Evolutionary conservation across 495 filamentous ascomycete species (phyloP).

Genomic region (Polyplosphaeria fusca): DNA sequence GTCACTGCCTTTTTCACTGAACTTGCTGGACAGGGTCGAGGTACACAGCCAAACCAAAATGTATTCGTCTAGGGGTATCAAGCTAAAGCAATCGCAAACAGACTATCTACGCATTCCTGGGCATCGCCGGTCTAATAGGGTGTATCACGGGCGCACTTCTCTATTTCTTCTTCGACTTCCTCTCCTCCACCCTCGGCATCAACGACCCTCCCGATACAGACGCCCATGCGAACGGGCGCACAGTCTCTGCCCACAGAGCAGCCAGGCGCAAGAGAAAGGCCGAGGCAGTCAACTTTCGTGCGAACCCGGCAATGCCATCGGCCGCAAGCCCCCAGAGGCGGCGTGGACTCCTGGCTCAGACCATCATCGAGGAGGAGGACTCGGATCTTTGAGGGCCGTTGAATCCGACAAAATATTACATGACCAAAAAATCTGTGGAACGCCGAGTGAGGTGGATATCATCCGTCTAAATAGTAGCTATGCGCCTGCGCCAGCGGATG

Average conservation of each 20-base stretch:
- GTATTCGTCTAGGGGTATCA: conserved; percentile 11
- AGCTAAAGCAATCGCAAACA: conserved; percentile 37
- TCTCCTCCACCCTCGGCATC: conserved; percentile 43
- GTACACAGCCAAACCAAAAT: conserved; percentile 46
- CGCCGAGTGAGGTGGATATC: too few species aligned
- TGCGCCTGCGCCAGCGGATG: too few species aligned
- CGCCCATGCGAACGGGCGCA: conserved; percentile 6
- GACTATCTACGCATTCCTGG: conserved; percentile 65
- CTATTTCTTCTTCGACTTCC: conserved; percentile 44
- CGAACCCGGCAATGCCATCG: conserved; percentile 5
- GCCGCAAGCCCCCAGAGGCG: neutral
- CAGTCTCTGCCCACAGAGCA: conserved; percentile 11
- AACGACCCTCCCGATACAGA: conserved; percentile 11
- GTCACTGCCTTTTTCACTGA: conserved; percentile 40
- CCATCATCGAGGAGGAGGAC: conserved; percentile 40
- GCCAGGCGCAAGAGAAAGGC: conserved; percentile 15
- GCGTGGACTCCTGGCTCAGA: conserved; percentile 29
- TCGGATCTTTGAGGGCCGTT: conserved; percentile 28
- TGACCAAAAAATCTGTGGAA: too few species aligned
- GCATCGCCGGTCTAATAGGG: conserved; percentile 58
- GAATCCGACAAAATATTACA: too few species aligned
- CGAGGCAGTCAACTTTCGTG: neutral
- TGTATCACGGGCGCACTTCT: conserved; percentile 50
- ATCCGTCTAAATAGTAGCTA: too few species aligned
- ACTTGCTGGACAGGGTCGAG: conserved; percentile 59